phyloP scores from a whole-genome alignment of 805 yeast species.

The Monosporozyma unispora region DNA sequence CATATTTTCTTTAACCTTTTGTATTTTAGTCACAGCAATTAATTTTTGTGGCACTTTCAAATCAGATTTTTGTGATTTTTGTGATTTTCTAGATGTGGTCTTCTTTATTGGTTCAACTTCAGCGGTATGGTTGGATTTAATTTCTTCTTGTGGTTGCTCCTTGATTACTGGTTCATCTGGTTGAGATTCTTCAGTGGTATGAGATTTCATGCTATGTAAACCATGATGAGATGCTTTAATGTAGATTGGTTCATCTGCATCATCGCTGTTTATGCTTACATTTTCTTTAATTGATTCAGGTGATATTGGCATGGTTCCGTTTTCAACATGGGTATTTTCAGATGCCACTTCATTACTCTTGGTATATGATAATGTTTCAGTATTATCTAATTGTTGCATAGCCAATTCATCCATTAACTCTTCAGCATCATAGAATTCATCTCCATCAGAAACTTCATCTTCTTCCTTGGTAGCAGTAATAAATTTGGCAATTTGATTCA shows the following conservation, averaged over 20 bases:
- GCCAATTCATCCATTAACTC: conserved; percentile 30
- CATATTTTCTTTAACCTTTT: conserved; percentile 18
- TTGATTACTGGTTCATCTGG: not conserved
- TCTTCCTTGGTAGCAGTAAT: conserved; percentile 20
- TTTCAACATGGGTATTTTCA: not conserved
- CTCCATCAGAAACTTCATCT: conserved; percentile 39
- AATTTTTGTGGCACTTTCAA: not conserved
- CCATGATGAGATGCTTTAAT: not conserved
- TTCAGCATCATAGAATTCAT: conserved; percentile 74
- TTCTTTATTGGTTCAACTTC: not conserved
- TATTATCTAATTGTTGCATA: conserved; percentile 1
- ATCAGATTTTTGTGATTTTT: not conserved
- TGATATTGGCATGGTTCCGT: not conserved
- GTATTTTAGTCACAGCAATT: conserved; percentile 13
- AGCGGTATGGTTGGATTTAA: not conserved
- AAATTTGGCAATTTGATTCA: conserved; percentile 22
- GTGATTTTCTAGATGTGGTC: not conserved
- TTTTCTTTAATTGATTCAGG: not conserved
- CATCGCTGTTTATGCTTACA: not conserved
- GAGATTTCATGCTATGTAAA: not conserved
- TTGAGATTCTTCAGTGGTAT: not conserved
- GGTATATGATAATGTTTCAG: not conserved
- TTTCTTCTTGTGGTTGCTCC: not conserved
- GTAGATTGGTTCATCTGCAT: not conserved
- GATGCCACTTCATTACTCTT: not conserved